These are phyloP conservation scores for Apophysomyces sp. DNA, from an alignment of 371 early-diverging fungal species.

Conservation along the genomic window DNA sequence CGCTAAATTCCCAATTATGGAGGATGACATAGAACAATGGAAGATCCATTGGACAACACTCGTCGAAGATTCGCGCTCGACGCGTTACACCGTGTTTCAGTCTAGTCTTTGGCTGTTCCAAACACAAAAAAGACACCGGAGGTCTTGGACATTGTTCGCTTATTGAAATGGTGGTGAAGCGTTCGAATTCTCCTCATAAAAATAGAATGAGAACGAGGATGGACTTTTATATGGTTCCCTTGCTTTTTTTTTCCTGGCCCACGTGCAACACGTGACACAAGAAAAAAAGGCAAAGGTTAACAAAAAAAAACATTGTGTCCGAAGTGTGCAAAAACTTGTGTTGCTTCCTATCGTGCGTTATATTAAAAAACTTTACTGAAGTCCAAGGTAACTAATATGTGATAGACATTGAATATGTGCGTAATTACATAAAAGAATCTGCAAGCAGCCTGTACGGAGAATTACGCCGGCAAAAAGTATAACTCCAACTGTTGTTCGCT, in stretches of 20 bases:
- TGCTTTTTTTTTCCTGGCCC: slow-evolving; percentile 8
- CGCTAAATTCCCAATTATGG: neutral
- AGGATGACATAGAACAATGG: neutral
- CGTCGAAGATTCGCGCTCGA: neutral
- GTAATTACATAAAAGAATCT: neutral
- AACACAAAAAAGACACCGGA: neutral
- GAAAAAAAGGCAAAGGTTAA: slow-evolving; percentile 4
- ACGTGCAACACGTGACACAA: slow-evolving; percentile 1
- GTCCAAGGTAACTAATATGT: neutral
- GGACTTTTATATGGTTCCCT: slow-evolving; percentile 5
- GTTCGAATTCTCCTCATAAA: slow-evolving; percentile 69
- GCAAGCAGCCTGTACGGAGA: neutral
- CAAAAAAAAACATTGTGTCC: slow-evolving; percentile 5
- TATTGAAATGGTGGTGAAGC: neutral
- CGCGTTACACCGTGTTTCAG: neutral
- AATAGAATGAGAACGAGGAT: slow-evolving; percentile 62
- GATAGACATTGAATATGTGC: neutral
- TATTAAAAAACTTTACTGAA: slow-evolving; percentile 1
- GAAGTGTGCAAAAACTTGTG: neutral
- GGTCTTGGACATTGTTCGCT: neutral
- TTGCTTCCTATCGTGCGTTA: neutral
- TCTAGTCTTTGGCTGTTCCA: neutral
- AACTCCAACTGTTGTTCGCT: neutral
- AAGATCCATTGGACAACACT: neutral
- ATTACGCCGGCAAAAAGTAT: neutral